A percentile compares a stretch with the other conserved stretches of the same genome.
Conservation (phyloP, 1,284 basidiomycete species). For the Acaromyces ingoldii region DNA sequence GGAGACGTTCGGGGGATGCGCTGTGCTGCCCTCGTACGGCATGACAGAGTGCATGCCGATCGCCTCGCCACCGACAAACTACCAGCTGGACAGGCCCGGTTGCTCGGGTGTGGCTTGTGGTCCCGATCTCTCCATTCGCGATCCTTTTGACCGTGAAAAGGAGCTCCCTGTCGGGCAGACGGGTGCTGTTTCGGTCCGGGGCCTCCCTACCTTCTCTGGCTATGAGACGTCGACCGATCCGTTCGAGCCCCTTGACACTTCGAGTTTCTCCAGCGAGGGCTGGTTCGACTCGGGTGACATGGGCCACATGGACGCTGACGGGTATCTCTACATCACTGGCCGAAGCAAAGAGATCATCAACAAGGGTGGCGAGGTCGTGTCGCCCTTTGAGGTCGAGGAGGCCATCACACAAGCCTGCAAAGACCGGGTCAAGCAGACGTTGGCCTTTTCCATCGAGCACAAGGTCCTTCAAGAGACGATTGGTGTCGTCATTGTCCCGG, state of each 20-base stretch:
- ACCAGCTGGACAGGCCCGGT: constrained; percentile 49
- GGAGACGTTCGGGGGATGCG: constrained; percentile 42
- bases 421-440: constrained; percentile 49
- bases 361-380: constrained; percentile 51
- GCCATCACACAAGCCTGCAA: constrained; percentile 48
- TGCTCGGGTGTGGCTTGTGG: constrained; percentile 50
- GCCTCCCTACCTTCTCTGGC: constrained; percentile 48
- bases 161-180: constrained; percentile 47
- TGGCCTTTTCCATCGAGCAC: constrained; percentile 51
- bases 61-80: constrained; percentile 48
- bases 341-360: constrained; percentile 52
- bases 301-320: constrained; percentile 52
- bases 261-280: constrained; percentile 46
- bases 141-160: constrained; percentile 46
- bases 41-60: constrained; percentile 53
- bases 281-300: constrained; percentile 52
- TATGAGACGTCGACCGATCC: constrained; percentile 43
- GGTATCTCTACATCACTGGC: constrained; percentile 51
- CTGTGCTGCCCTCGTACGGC: constrained; percentile 50
- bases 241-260: constrained; percentile 45
- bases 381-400: constrained; percentile 51
- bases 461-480: constrained; percentile 51
- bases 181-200: constrained; percentile 47
- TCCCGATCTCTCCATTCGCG: constrained; percentile 48
- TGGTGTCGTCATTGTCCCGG: constrained; percentile 50